Conservation (phyloP, 306 rosid species). For the Cicer arietinum region DNA sequence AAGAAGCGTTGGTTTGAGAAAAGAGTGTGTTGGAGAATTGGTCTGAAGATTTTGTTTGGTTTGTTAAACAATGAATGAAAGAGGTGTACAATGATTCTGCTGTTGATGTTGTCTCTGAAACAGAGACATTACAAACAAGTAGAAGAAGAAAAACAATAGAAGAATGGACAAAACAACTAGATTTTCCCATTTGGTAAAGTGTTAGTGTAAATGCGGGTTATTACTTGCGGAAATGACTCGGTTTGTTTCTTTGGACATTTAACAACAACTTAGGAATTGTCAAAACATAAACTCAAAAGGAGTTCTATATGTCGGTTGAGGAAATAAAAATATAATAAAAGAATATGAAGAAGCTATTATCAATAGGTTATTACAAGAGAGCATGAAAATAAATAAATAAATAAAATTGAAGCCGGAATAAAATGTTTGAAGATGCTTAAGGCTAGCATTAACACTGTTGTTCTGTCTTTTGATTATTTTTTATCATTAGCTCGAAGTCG, state of each 20-base stretch:
- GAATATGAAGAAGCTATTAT: neutral
- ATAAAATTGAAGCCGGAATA: neutral
- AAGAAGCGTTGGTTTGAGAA: slow-evolving; percentile 53
- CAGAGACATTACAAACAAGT: slow-evolving; percentile 37
- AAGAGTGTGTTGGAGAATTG: slow-evolving; percentile 48
- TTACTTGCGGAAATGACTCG: neutral
- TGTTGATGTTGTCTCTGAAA: slow-evolving; percentile 40
- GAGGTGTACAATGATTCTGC: slow-evolving; percentile 51
- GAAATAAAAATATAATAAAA: neutral
- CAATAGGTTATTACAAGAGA: neutral
- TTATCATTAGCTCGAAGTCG: neutral
- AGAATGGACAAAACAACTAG: neutral
- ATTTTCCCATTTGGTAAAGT: slow-evolving; percentile 32
- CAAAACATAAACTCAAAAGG: neutral
- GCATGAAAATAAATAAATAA: neutral
- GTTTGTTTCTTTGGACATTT: neutral
- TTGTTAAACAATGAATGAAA: slow-evolving; percentile 62
- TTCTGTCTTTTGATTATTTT: neutral
- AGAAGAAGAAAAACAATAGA: slow-evolving; percentile 26
- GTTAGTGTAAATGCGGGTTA: neutral
- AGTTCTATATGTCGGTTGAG: neutral
- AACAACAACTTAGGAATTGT: neutral
- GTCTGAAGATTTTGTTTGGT: slow-evolving; percentile 43
- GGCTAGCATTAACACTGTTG: neutral
- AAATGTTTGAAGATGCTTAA: neutral